Evolutionary conservation across 768 basidiomycete genomes (phyloP), one percentile per base, ranked within the genome.

Genomic region (Mrakia hoshinonis): DNA sequence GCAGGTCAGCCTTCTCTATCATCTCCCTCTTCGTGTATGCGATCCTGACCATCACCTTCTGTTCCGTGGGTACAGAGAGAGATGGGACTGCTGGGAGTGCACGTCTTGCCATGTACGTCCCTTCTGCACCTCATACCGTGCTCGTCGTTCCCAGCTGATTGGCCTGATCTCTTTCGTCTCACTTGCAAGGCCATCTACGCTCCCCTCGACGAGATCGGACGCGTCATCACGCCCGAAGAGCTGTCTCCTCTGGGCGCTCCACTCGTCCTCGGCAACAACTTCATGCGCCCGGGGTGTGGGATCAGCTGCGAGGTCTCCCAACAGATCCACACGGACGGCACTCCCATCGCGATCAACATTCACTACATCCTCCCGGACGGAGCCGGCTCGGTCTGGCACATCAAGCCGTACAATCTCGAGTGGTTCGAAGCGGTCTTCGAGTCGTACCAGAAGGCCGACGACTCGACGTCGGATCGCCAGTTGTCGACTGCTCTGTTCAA

Each of bases 131-230:
- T 4, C n/a, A n/a, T n/a, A n/a, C n/a, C n/a, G n/a, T n/a, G n/a
- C n/a, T n/a, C n/a, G 26, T 9, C 0, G 26, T 2, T 24, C 52
- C 52, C 10, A 54, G 13, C 4, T 31, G 0, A 3, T 29, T 54
- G 3, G 3, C 13, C 54, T 55, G 12, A 55, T 15, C 26, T 54
- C 10, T 29, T 18, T 34, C 29, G 6, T 12, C n/a, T n/a, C n/a
- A n/a, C 29, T 55, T 34, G 13, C 18, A 26, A 55, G 54, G 54
- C 54, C 54, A 55, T 55, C 54, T 55, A 55, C 26, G 54, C 54
- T 34, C 54, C 51, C 18, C 54, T 26, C 29, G 1, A 10, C 11
- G 54, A 55, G 15, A 24, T 6, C 0, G 29, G 26, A 18, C 54
- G 54, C 7, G 12, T 55, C 29, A 31, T 55, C 54, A 31, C 29